Conservation (phyloP, 495 filamentous ascomycete species). For the Glutinoglossum americanum region DNA sequence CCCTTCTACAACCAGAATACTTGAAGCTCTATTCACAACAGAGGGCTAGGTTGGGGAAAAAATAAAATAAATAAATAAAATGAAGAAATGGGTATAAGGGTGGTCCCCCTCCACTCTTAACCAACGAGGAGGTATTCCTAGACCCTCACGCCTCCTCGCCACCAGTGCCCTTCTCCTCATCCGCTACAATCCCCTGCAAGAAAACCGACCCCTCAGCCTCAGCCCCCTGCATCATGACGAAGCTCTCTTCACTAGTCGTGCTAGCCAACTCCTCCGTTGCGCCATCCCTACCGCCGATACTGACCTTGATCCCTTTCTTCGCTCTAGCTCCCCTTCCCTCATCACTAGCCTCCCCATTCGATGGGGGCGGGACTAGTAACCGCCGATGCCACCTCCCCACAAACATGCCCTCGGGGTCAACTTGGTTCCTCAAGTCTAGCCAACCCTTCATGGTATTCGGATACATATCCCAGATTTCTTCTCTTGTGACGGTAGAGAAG, state of each 20-base stretch:
- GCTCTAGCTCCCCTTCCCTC: not conserved
- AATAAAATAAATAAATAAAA: too few relatives aligned
- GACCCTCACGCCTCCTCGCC: too few relatives aligned
- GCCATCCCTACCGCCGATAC: not conserved
- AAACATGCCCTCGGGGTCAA: constrained; percentile 86
- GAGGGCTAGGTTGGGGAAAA: too few relatives aligned
- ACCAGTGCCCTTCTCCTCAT: too few relatives aligned
- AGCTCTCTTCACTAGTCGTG: constrained; percentile 35
- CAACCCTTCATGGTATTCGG: constrained; percentile 42
- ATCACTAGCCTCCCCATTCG: not conserved
- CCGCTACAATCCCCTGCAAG: not conserved
- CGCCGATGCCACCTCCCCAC: constrained; percentile 72
- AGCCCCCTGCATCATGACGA: constrained; percentile 29
- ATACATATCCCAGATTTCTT: constrained; percentile 35
- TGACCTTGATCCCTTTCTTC: not conserved
- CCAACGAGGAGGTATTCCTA: too few relatives aligned
- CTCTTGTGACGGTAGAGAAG: constrained; percentile 37
- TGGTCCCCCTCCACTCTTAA: too few relatives aligned
- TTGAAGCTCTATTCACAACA: too few relatives aligned
- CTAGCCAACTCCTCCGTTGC: not conserved
- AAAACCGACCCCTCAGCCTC: constrained; percentile 15
- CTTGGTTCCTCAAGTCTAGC: constrained; percentile 40
- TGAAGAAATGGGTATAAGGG: too few relatives aligned
- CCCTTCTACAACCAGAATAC: too few relatives aligned
- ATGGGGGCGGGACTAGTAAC: constrained; percentile 36